Conservation (phyloP, 1,284 basidiomycete genomes). For the Trichosporon asahii region DNA sequence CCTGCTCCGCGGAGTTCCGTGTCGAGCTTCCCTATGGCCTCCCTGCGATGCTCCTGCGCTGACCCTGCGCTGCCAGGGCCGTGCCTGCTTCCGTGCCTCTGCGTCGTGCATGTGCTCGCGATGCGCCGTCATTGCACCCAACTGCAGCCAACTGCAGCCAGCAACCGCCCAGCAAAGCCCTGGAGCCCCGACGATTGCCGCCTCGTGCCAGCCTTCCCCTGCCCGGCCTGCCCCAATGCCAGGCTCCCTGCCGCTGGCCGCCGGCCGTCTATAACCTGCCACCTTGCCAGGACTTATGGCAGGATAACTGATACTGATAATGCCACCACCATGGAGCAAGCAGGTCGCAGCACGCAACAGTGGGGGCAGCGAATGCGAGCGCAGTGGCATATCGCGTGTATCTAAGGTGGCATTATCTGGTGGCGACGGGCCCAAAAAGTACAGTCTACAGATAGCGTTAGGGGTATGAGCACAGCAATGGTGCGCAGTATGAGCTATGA, state of each 20-base stretch:
- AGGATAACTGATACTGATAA: too few relatives aligned
- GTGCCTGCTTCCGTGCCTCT: background rate
- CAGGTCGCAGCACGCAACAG: background rate
- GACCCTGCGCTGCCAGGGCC: background rate
- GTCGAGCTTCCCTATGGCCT: background rate
- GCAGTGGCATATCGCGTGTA: background rate
- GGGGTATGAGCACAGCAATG: background rate
- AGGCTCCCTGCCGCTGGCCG: background rate
- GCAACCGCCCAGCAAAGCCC: background rate
- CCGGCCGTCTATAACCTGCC: background rate
- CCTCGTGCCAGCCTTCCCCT: background rate
- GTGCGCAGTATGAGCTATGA: background rate
- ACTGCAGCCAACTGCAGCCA: too few relatives aligned
- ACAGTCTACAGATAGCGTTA: slow-evolving; percentile 8
- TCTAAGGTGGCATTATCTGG: background rate
- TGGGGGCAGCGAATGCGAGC: slow-evolving; percentile 1
- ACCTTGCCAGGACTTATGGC: too few relatives aligned
- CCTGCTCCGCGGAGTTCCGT: slow-evolving; percentile 9
- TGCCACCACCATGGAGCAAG: background rate
- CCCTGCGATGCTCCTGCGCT: background rate
- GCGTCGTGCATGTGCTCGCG: background rate
- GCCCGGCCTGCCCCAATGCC: background rate
- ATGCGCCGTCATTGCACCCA: background rate
- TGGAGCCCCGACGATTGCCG: slow-evolving; percentile 1
- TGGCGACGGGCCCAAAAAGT: background rate